These are phyloP conservation scores for Mrakia frigida DNA, from an alignment of 768 basidiomycete genomes.

Conservation along the genomic window DNA sequence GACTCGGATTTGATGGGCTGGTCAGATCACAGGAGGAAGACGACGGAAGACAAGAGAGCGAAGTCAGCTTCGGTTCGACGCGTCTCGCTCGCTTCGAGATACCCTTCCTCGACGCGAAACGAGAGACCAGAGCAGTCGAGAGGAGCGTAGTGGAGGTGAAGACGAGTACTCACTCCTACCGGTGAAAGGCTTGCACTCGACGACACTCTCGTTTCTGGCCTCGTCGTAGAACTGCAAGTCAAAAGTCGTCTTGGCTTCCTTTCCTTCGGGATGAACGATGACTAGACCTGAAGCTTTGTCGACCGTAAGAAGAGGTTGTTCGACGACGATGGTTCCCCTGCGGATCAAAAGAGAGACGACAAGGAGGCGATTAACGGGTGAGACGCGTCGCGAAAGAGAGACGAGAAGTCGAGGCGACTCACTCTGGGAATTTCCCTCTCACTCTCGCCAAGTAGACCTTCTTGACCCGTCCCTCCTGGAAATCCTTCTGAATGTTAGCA, in stretches of 20 bases:
- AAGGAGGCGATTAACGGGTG: neutral
- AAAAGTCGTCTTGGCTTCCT: slow-evolving; percentile 89
- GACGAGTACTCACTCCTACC: slow-evolving; percentile 68
- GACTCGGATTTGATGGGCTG: slow-evolving; percentile 95
- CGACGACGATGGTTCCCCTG: slow-evolving; percentile 75
- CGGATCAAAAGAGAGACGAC: neutral
- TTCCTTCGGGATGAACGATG: slow-evolving; percentile 90
- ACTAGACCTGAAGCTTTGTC: slow-evolving; percentile 97
- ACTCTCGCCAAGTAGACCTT: slow-evolving; percentile 90
- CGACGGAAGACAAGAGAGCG: neutral
- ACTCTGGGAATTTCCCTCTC: slow-evolving; percentile 79
- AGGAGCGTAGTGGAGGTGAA: slow-evolving; percentile 22
- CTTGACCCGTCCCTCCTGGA: slow-evolving; percentile 68
- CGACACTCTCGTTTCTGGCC: slow-evolving; percentile 73
- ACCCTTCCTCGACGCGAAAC: no score
- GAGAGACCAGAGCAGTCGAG: no score
- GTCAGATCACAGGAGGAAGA: neutral
- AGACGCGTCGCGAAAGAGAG: neutral
- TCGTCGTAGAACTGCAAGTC: slow-evolving; percentile 72
- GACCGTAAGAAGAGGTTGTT: slow-evolving; percentile 79
- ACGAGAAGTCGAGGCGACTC: slow-evolving; percentile 42
- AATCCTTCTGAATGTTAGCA: slow-evolving; percentile 67
- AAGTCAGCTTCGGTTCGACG: neutral
- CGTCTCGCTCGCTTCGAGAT: no score
- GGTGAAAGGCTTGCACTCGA: slow-evolving; percentile 82